These are phyloP conservation scores for Sporothrix inflata DNA, from an alignment of 2,329 filamentous ascomycete species.

Conservation along the genomic window DNA sequence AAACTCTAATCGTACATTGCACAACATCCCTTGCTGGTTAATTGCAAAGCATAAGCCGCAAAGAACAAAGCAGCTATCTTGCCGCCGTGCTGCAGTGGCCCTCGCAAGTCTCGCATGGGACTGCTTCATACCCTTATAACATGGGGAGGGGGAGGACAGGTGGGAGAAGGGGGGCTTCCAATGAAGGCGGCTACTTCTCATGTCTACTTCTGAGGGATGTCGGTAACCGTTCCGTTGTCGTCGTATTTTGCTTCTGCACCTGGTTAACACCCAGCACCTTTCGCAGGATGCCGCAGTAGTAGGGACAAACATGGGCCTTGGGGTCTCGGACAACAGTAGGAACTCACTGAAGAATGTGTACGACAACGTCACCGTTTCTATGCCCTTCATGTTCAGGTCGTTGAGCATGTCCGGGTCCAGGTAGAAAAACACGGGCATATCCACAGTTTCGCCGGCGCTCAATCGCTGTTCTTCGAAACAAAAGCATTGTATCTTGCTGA, in stretches of 20 bases:
- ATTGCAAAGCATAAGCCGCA: neutral
- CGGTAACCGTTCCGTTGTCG: slow-evolving; percentile 70
- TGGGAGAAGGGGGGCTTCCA: too few species aligned
- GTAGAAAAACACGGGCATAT: slow-evolving; percentile 99
- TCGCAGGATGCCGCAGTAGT: neutral
- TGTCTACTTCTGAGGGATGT: slow-evolving; percentile 34
- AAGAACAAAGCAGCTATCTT: too few species aligned
- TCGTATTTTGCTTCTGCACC: slow-evolving; percentile 77
- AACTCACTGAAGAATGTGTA: slow-evolving; percentile 98
- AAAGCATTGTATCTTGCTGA: slow-evolving; percentile 99
- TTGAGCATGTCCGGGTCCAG: slow-evolving; percentile 93
- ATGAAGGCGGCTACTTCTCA: neutral
- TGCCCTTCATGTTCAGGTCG: slow-evolving; percentile 88
- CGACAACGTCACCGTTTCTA: slow-evolving; percentile 92
- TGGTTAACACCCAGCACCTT: neutral
- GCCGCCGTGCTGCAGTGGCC: too few species aligned
- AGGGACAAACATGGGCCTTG: neutral
- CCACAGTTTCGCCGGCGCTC: slow-evolving; percentile 93
- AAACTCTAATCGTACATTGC: neutral
- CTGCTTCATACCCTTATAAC: too few species aligned
- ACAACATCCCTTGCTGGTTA: neutral
- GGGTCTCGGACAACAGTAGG: neutral
- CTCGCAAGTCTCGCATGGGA: too few species aligned
- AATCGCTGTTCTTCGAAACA: slow-evolving; percentile 97
- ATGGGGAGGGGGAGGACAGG: too few species aligned